A percentile compares a stretch with the other conserved stretches of the same genome.
These are phyloP conservation scores for Ceratobasidium sp. DNA, from an alignment of 1,284 basidiomycete species.

Conservation along the genomic window DNA sequence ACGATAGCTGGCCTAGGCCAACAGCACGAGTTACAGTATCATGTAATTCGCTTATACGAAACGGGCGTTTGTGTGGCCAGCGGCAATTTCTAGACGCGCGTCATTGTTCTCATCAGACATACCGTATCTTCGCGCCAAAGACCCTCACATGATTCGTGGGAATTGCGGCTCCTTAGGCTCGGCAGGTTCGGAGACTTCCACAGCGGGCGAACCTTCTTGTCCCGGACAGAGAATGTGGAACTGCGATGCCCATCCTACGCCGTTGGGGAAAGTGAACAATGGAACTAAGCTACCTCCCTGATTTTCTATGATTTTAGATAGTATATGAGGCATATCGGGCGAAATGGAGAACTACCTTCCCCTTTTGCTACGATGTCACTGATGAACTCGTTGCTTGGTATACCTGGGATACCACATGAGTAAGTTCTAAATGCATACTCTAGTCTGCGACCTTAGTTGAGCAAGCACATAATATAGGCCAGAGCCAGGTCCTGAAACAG, in stretches of 20 bases:
- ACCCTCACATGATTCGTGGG: too few species aligned
- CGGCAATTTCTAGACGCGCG: background rate
- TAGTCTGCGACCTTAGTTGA: background rate
- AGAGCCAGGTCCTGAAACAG: background rate
- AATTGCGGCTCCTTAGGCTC: constrained; percentile 6
- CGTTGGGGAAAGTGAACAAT: constrained; percentile 21
- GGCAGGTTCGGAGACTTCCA: background rate
- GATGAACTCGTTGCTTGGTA: background rate
- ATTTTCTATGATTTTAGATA: background rate
- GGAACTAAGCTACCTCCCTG: background rate
- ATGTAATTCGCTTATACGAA: background rate
- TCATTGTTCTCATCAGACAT: too few species aligned
- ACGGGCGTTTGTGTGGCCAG: background rate
- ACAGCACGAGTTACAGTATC: background rate
- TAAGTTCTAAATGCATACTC: background rate
- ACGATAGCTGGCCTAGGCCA: background rate
- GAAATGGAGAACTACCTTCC: background rate
- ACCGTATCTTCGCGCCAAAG: too few species aligned
- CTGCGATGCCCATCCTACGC: constrained; percentile 1
- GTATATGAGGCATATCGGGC: background rate
- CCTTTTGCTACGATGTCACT: background rate
- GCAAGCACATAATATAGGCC: background rate
- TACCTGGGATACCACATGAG: background rate
- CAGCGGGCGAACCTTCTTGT: background rate
- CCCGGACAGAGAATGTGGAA: background rate